Conservation (phyloP, 305 asterid species). For the Fraxinus nigra region DNA sequence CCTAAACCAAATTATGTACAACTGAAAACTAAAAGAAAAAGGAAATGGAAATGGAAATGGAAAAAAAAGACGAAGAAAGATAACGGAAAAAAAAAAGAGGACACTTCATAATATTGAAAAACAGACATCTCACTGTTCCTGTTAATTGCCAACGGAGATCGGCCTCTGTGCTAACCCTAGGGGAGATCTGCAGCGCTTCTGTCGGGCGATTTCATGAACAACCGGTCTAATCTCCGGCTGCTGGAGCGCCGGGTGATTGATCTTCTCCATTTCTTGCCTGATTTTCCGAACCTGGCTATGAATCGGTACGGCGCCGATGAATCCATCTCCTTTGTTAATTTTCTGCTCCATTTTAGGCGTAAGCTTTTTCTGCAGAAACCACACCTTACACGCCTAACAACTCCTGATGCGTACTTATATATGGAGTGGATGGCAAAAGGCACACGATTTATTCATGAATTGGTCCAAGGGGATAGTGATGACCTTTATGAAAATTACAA, state of each 20-base stretch:
- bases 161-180: neutral
- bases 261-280: slow-evolving; percentile 27
- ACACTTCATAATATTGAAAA: neutral
- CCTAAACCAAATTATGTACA: neutral
- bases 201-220: neutral
- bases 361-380: neutral
- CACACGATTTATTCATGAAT: neutral
- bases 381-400: neutral
- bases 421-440: neutral
- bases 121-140: neutral
- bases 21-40: neutral
- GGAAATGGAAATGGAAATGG: neutral
- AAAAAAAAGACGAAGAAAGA: no score
- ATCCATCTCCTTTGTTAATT: neutral
- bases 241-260: slow-evolving; percentile 18
- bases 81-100: neutral
- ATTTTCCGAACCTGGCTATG: slow-evolving; percentile 28
- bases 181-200: neutral
- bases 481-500: neutral
- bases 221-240: slow-evolving; percentile 12
- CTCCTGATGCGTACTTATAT: neutral
- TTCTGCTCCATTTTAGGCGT: neutral
- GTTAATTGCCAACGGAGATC: neutral
- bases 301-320: neutral
- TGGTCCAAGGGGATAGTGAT: neutral